Percentiles rank a stretch among this genome's conserved stretches.
phyloP scores from a whole-genome alignment of 495 filamentous ascomycete genomes.

The Mytilinidion resinicola region DNA sequence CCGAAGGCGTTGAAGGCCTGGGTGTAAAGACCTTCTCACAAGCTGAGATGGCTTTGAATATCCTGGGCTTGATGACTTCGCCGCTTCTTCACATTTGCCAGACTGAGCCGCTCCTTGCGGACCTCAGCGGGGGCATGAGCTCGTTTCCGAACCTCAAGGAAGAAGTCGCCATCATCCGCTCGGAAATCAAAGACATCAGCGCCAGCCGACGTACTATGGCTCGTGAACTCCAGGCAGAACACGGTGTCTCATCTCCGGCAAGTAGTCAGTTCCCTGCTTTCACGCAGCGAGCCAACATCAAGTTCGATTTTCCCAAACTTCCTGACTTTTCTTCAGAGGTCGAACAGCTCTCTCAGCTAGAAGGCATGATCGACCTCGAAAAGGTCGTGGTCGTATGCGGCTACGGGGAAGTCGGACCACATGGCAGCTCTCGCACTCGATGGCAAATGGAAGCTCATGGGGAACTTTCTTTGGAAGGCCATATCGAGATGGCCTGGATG shows the following conservation, averaged over 20 bases:
- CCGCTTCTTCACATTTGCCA: conserved; percentile 89
- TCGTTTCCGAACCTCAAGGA: conserved; percentile 91
- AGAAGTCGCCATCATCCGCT: conserved; percentile 77
- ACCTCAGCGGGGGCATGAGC: conserved; percentile 90
- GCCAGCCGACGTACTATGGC: conserved; percentile 85
- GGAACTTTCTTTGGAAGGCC: conserved; percentile 93
- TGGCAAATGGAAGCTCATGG: conserved; percentile 98
- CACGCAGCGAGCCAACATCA: conserved; percentile 91
- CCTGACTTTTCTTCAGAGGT: conserved; percentile 84
- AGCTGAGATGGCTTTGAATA: conserved; percentile 96
- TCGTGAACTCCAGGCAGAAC: conserved; percentile 66
- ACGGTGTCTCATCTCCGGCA: conserved; percentile 29
- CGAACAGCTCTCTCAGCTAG: conserved; percentile 74
- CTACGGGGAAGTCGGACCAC: conserved; percentile 92
- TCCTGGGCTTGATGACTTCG: conserved; percentile 89
- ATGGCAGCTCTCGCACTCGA: conserved; percentile 90
- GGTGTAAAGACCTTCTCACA: conserved; percentile 98
- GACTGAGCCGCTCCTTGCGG: conserved; percentile 84
- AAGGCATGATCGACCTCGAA: conserved; percentile 94
- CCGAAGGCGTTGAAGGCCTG: conserved; percentile 86
- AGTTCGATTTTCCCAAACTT: conserved; percentile 83
- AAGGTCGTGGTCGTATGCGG: conserved; percentile 94
- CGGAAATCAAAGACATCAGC: conserved; percentile 83
- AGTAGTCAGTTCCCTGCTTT: conserved; percentile 84
- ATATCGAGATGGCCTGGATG: conserved; percentile 98